Evolutionary conservation across 805 yeast genomes (phyloP), one percentile per base, ranked within the genome.

Genomic region (Spencermartinsiella europaea): DNA sequence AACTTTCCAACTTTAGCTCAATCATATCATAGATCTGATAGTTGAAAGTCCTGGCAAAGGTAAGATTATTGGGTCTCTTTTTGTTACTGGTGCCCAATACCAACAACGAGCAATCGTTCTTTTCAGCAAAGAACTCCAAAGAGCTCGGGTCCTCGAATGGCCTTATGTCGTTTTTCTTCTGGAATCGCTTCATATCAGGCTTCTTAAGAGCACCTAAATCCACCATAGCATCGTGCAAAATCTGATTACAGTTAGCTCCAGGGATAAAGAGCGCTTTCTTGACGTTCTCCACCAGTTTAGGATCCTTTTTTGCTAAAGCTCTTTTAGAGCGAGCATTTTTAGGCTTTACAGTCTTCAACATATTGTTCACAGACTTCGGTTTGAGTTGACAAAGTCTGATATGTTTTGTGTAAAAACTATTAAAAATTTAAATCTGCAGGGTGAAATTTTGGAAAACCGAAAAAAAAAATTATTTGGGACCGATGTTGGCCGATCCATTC

Each of bases 281-380:
- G 52, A 83, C 80, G 66, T 93, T 90, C 66, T 93, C 99, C 5
- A 84, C 84, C 40, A 88, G 66, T 68, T 89, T 91, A 44, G 97
- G 79, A 59, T 89, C 96, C 58, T 80, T 83, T 60, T 85, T 84
- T 52, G 89, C 95, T 53, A 90, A 64, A 4, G 96, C 98, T 68
- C 99, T 81, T 72, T 93, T 93, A 46, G 96, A 79, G 62, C 98
- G 88, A 45, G 96, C 96, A 62, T 83, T 93, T 71, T 89, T 90
- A 33, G 99, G 98, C 57, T 40, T 45, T 28, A 31, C 35, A 40
- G 39, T 16, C 14, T 21, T 34, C 27, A 41, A 33, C 44, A 36
- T 42, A 7, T 25, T 25, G 31, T 7, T 25, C n/a, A n/a, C n/a
- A n/a, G n/a, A n/a, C n/a, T n/a, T n/a, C n/a, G n/a, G n/a, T n/a